Evolutionary conservation across 352 stramenopile genomes (phyloP).

Genomic region (Phytophthora boehmeriae): DNA sequence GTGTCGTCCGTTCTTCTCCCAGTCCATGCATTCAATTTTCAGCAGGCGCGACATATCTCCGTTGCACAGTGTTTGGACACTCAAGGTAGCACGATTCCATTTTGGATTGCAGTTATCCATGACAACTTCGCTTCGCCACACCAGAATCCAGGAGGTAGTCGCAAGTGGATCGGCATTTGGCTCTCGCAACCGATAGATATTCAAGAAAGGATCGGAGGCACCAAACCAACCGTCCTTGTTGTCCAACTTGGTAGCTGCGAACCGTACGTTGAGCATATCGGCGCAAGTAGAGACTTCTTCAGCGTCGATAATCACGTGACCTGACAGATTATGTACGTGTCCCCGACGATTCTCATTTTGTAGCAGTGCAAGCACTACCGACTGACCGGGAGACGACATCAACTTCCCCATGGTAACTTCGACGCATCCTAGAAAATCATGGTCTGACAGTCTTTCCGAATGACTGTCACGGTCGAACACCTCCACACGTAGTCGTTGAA

Average conservation of each 20-base stretch:
- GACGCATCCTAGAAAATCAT: slow-evolving; percentile 80
- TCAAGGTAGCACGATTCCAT: slow-evolving; percentile 61
- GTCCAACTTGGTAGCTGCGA: slow-evolving; percentile 68
- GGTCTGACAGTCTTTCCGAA: slow-evolving; percentile 59
- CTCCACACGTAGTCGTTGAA: slow-evolving; percentile 79
- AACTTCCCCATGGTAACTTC: slow-evolving; percentile 82
- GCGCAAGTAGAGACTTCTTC: slow-evolving; percentile 73
- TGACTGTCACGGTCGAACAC: slow-evolving; percentile 80
- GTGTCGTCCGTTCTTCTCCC: slow-evolving; percentile 71
- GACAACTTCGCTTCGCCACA: slow-evolving; percentile 72
- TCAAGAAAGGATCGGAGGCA: slow-evolving; percentile 77
- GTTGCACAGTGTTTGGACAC: slow-evolving; percentile 75
- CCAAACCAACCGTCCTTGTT: slow-evolving; percentile 85
- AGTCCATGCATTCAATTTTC: slow-evolving; percentile 83
- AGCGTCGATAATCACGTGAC: slow-evolving; percentile 68
- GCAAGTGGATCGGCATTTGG: slow-evolving; percentile 39
- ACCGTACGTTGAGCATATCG: slow-evolving; percentile 66
- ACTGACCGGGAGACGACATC: slow-evolving; percentile 69
- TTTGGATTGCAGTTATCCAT: slow-evolving; percentile 74
- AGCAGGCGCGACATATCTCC: slow-evolving; percentile 56
- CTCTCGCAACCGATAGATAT: slow-evolving; percentile 71
- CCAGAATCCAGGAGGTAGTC: slow-evolving; percentile 57
- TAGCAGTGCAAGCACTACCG: slow-evolving; percentile 58
- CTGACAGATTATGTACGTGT: slow-evolving; percentile 53
- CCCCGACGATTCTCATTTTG: slow-evolving; percentile 43